Percentiles rank a stretch among this genome's conserved stretches.
These are phyloP conservation scores for Artemisia tridentata DNA, from an alignment of 129 eudicot genomes.

Conservation along the genomic window DNA sequence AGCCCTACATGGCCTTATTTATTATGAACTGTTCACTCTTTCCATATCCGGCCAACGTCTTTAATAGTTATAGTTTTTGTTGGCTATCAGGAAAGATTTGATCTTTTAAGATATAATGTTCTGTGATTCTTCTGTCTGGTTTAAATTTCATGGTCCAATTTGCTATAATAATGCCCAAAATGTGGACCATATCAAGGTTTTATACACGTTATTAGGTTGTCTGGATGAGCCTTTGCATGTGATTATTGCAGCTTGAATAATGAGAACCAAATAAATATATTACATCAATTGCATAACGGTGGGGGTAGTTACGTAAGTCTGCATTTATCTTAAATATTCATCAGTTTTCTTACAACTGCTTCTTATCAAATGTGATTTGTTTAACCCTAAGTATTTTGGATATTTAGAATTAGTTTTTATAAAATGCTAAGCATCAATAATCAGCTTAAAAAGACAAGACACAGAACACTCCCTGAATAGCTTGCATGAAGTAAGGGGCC, in stretches of 20 bases:
- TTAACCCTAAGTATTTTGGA: too few species aligned
- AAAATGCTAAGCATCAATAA: background rate
- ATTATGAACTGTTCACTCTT: conserved; percentile 34
- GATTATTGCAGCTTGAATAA: background rate
- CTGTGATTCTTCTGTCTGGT: conserved; percentile 12
- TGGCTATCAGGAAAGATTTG: conserved; percentile 20
- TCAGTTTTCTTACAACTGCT: too few species aligned
- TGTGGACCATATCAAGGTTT: background rate
- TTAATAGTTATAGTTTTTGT: conserved; percentile 17
- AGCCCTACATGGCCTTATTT: conserved; percentile 38
- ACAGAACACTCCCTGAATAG: conserved; percentile 8
- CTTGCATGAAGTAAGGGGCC: conserved; percentile 23
- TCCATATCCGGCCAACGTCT: conserved; percentile 24
- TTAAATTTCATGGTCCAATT: conserved; percentile 16
- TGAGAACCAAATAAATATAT: background rate
- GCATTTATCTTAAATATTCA: background rate
- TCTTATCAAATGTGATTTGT: too few species aligned
- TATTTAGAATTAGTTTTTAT: background rate
- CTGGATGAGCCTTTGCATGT: background rate
- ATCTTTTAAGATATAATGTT: conserved; percentile 12
- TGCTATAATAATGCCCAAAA: background rate
- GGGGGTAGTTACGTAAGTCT: conserved; percentile 7
- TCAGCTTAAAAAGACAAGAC: conserved; percentile 5
- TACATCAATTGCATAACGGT: background rate
- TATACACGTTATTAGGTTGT: background rate